Evolutionary conservation across 2,329 filamentous ascomycete species (phyloP), one percentile per base, ranked within the genome.

Genomic region (Blumeria hordei): DNA sequence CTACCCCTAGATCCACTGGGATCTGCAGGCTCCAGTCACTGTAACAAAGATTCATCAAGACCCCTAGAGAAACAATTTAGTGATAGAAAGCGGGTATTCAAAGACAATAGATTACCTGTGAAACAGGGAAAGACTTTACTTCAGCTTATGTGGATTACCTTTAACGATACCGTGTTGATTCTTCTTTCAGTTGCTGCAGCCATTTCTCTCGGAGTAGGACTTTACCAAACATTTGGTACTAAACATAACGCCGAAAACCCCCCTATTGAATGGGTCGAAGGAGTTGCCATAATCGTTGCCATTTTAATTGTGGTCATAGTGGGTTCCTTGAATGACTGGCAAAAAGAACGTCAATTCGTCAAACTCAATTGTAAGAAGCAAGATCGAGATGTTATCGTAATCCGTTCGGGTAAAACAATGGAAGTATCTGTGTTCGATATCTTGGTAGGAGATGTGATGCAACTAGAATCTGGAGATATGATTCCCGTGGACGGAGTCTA

Each of bases 331-430:
- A 88, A 87, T 60, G 85, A 88, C 64, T 88, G 80, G 74, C 84
- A 88, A 62, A 88, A 88, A 66, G 84, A 88, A 65, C 75, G 81
- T 49, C 82, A 86, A 62, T 88, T 88, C 62, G 81, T 85, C 41
- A 86, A 85, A 65, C 70, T 88, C 57, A 88, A 88, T 67, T 78
- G 78, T 65, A 85, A 86, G 64, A 88, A 88, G 66, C 80, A 87
- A 53, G 80, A 87, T 63, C 75, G 84, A 35, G 70, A 75, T 53
- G 78, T 90, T 60, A 87, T 85, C 58, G 80, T 86, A 9, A 70
- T 85, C 54, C 80, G 85, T n/a, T 88, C 83, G 0, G 85, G 83
- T 34, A 78, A 74, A 60, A 79, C 78, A 0, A 72, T 75, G 59
- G 78, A 84, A 64, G 77, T 88, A 41, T 82, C 78, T 0, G 74